Base-by-base conservation (phyloP, 192 early-diverging fungal species). In the Coemansia sp. region DNA sequence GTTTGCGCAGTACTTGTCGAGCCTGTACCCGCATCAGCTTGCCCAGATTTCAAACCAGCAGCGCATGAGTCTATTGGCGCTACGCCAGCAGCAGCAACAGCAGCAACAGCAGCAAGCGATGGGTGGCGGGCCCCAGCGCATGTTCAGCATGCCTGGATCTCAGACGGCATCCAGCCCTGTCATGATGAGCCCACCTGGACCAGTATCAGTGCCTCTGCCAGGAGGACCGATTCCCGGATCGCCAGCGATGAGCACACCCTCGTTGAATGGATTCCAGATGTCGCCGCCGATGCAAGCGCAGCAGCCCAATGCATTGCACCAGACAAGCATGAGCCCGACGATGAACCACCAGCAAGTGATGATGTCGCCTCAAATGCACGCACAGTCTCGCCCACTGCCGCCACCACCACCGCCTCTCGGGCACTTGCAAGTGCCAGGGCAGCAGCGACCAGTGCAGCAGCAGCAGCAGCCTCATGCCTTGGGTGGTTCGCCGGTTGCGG, bases 1-100 rank as follows among this genome's bases (percentile, higher is more conserved):
- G 54, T 58, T 82, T 37, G 66, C 79, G 3, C 79, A 82, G 56
- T 82, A 72, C 37, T 45, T 82, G 62, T 82, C 79, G 22, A 57
- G 67, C 10, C 46, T 82, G 40, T 76, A 66, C 14, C 79, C 79
- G 6, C 79, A 76, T 22, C 79, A 82, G 43, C 59, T 82, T 25
- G 79, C 79, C 29, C 79, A 82, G 14, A 60, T 82, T 19, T 76
- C 73, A 1, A 76, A 71, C 46, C 79, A 82, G 60, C 68, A 75
- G 43, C 68, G 74, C 14, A 76, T 82, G 73, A 69, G 64, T 22
- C 49, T 69, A 27, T 24, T 82, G 43, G 70, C 74, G 9, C 67
- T 82, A 59, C 70, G 70, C 12, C 79, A 82, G 67, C 73, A 67
- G n/a, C 79, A 82, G 37, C 73, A 75, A 35, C 60, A 67, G 14